These are phyloP conservation scores for Solanum tacnaense DNA, from an alignment of 257 asterid species.

Conservation along the genomic window DNA sequence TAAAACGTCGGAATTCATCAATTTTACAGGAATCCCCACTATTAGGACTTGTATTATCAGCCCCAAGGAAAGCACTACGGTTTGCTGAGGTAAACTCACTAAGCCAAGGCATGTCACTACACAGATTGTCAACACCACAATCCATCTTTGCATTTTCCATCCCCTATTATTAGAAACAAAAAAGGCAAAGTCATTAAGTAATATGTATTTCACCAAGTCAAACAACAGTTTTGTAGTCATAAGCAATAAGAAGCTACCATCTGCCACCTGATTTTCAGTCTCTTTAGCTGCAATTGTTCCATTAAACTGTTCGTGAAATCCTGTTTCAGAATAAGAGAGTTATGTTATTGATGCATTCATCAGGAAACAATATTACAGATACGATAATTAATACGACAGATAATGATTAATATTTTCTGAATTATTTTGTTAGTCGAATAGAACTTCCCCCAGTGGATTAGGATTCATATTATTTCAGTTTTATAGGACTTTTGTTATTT, in stretches of 20 bases:
- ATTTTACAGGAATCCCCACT: conserved; percentile 38
- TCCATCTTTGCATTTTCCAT: conserved; percentile 34
- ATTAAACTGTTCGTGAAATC: conserved; percentile 33
- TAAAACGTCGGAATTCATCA: conserved; percentile 49
- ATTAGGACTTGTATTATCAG: conserved; percentile 27
- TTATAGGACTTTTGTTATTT: neutral
- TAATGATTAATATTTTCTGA: neutral
- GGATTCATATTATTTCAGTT: neutral
- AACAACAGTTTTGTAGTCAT: conserved; percentile 9
- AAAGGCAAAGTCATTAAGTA: conserved; percentile 2
- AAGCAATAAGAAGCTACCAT: conserved; percentile 45
- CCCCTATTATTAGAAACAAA: conserved; percentile 24
- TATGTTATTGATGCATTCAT: neutral
- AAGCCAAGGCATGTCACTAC: conserved; percentile 29
- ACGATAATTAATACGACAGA: neutral
- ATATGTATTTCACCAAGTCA: conserved; percentile 6
- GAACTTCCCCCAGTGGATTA: neutral
- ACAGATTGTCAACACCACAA: conserved; percentile 37
- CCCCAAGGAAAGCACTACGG: conserved; percentile 28
- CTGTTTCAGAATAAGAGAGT: conserved; percentile 24
- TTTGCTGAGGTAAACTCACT: conserved; percentile 38
- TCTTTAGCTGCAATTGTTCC: conserved; percentile 37
- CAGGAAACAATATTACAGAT: neutral
- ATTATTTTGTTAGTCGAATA: neutral
- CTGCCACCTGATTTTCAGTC: conserved; percentile 67